Percentiles rank a stretch among this genome's conserved stretches.
phyloP scores from a whole-genome alignment of 2,329 filamentous ascomycete species.

The Aspergillus pseudoviridinutans region DNA sequence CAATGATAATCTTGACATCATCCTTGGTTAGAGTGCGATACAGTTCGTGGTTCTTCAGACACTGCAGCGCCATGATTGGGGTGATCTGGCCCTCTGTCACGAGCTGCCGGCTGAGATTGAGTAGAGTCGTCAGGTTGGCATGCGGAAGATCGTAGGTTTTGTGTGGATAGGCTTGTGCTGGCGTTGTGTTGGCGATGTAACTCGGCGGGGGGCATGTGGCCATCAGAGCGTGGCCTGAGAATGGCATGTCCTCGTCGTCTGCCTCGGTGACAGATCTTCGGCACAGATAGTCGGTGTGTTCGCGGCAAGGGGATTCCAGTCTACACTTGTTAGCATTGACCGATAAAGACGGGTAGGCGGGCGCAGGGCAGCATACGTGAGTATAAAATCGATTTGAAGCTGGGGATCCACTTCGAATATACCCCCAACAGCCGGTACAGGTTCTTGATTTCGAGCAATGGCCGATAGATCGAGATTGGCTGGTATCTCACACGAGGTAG shows the following conservation, averaged over 20 bases:
- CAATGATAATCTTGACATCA: constrained; percentile 69
- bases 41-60: constrained; percentile 68
- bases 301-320: constrained; percentile 52
- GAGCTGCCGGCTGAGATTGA: constrained; percentile 78
- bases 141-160: constrained; percentile 77
- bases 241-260: constrained; percentile 56
- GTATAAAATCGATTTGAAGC: constrained; percentile 45
- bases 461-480: constrained; percentile 22
- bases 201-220: constrained; percentile 76
- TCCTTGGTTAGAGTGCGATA: constrained; percentile 61
- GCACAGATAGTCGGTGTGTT: constrained; percentile 75
- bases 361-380: constrained; percentile 35
- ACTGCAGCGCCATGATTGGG: constrained; percentile 90
- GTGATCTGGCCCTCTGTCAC: constrained; percentile 81
- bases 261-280: constrained; percentile 62
- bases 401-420: constrained; percentile 46
- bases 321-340: constrained; percentile 28
- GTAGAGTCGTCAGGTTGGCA: constrained; percentile 71
- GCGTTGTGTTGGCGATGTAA: constrained; percentile 53
- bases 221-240: constrained; percentile 91
- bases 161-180: constrained; percentile 55
- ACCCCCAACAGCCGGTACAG: constrained; percentile 28
- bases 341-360: neutral
- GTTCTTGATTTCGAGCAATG: constrained; percentile 15
- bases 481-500: constrained; percentile 20